Evolutionary conservation across 176 grass and related monocot species (phyloP), one percentile per base, ranked within the genome.

Genomic region (Avena eriantha): DNA sequence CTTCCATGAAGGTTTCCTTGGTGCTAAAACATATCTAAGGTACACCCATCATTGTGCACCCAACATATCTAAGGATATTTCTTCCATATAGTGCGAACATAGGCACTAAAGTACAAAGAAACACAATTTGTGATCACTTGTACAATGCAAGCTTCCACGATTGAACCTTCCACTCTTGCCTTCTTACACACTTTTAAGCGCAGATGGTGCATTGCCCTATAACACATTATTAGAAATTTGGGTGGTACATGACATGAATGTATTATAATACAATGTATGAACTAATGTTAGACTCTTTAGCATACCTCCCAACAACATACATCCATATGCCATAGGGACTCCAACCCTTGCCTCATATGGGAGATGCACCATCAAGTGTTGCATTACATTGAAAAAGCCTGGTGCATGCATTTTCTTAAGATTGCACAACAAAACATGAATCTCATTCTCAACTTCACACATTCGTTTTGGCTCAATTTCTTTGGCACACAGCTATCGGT

Each of bases 121-220:
- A 83, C 49, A 82, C 17, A 83, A 22, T 83, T n/a, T 19, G 35
- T 83, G 4, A 56, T 83, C 81, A 73, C 81, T 72, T 83, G 7
- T 22, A 83, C 53, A 33, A 33, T 75, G 1, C 60, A 2, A 8
- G 82, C 82, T 43, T 76, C 82, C 7, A 84, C 82, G 8, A 84
- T 84, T 10, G 55, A 76, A 0, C 55, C 82, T 41, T 84, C 70
- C 0, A 75, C 56, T 76, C 56, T 76, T 21, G 82, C 82, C 17
- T 84, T 84, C 3, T 84, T 84, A 0, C 33, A 22, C 8, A 61
- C 82, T 60, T 74, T 74, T 1, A 74, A 24, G 0, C 54, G 2
- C 2, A 74, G 54, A 7, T 74, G 23, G 2, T 47, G 69, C 66
- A 41, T 41, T 41, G 39, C 39, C 39, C 39, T 41, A 41, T 2